Evolutionary conservation across 345 rosid genomes (phyloP), one percentile per base, ranked within the genome.

Genomic region (Salix dunnii): DNA sequence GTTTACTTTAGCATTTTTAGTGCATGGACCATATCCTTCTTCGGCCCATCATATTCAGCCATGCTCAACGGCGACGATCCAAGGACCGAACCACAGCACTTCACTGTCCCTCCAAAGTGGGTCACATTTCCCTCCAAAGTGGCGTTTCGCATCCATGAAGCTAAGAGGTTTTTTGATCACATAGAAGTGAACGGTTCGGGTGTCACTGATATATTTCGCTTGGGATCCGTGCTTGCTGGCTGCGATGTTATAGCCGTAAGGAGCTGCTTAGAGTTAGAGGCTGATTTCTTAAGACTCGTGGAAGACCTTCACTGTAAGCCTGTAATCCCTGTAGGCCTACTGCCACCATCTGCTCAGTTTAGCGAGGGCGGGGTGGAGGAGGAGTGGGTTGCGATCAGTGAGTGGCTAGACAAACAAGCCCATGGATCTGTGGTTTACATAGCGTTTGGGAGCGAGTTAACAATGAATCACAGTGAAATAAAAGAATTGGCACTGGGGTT

Each of bases 251-350:
- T 79, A 4, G 79, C 73, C 16, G 5, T 74, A 2, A 53, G 77
- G n/a, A 66, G 79, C 62, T 79, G 75, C 20, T 36, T 11, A 66
- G 83, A 84, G 48, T 49, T 82, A 1, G 85, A 84, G 66, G 33
- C 83, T 6, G 79, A 81, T 0, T 76, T 73, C 78, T 61, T 84
- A 43, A 67, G 60, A 2, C 75, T 76, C 42, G 28, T 79, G 0
- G 38, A 69, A 31, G 33, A 82, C 42, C 74, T 82, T n/a, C 77
- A 82, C 51, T 55, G 71, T 13, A 79, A 82, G 74, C 79, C 78
- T 7, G 76, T 79, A 23, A 38, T 79, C 58, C 83, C 81, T 3
- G n/a, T 58, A 0, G 81, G 85, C 14, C 35, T 79, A 48, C 67
- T 77, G 17, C 75, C 75, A 4, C 68, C 74, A 2, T 1, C 68